Evolutionary conservation across 495 filamentous ascomycete genomes (phyloP), one percentile per base, ranked within the genome.

Genomic region (Durotheca rogersii): DNA sequence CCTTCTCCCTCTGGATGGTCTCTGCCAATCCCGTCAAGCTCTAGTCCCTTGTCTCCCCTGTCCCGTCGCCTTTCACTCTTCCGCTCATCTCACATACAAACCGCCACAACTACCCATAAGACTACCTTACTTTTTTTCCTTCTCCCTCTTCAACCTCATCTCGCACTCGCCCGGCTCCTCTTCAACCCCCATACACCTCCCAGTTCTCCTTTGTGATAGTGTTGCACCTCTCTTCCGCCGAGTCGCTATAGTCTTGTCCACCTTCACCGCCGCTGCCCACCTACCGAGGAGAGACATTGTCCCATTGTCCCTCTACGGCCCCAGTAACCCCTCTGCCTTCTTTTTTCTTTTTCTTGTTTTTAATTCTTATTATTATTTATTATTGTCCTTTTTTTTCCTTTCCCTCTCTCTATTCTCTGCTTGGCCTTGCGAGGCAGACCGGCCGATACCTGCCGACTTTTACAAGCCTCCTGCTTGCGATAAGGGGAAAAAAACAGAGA

Each of bases 391-490:
- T 52, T 44, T 52, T 39, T 47, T 52, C 31, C 23, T 15, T 1
- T 31, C 25, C 39, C 33, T 38, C 27, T 33, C 39, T 21, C 30
- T 33, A 23, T 43, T 44, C 38, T 52, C 44, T n/a, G n/a, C n/a
- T 53, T 39, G 47, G 14, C 36, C n/a, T 32, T 45, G 40, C 55
- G 45, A 58, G 44, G 48, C 40, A 50, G 45, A 39, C 46, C 51
- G 46, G 40, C 56, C 62, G 62, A 60, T 62, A 56, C 52, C 49
- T 50, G 47, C 54, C 52, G 16, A 50, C 44, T 42, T 38, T 43
- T 37, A 35, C 41, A 41, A 55, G 54, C 51, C 40, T 47, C 39
- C 41, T 36, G 27, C 55, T 62, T 45, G 56, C 62, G 62, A 65
- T 62, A 62, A 58, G 55, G 47, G 39, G 9, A 27, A 27, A 27